Evolutionary conservation across 1,284 basidiomycete species (phyloP), one percentile per base, ranked within the genome.

Genomic region (Ceratobasidium sp.): DNA sequence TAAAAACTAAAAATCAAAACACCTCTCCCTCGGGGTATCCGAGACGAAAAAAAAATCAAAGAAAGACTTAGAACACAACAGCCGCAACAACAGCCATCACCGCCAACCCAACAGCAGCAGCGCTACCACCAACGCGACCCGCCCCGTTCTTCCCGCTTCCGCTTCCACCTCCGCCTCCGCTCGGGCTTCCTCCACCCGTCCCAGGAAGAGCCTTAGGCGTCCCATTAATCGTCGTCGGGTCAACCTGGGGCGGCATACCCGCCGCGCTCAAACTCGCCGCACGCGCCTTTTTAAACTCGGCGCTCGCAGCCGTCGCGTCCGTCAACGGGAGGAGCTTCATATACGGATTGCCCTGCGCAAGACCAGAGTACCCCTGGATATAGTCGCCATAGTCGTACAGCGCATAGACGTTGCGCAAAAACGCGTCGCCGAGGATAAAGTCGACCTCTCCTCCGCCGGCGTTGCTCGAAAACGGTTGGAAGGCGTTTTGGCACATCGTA

Each of bases 381-480:
- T 46, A 71, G 56, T 71, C 68, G 24, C 68, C 68, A 49, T 59
- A 71, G 49, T 71, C 68, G 56, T 71, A 71, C 27, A 71, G n/a
- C 0, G 34, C 29, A 31, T 71, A 71, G 24, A 71, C 68, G 46
- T 71, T 71, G 29, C 68, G 68, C 41, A 71, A 37, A 43, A 71
- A 71, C 16, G 68, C 54, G 22, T 71, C 68, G 19, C 68, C 68
- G n/a, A 71, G 68, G 43, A 71, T 71, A 61, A 31, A 71, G 34
- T 71, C 68, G 43, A 59, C 39, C 49, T 71, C 41, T 43, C 68
- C 68, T 16, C 54, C 68, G 16, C 68, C 68, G 29, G 68, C 68
- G 27, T 71, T 61, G 46, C 68, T 71, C 8, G 68, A 71, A 31
- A 61, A 71, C 3, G 68, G 68, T 24, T 71, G 54, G 29, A 29